phyloP scores from a whole-genome alignment of 768 basidiomycete species.

The Tylopilus plumbeoviolaceoides region DNA sequence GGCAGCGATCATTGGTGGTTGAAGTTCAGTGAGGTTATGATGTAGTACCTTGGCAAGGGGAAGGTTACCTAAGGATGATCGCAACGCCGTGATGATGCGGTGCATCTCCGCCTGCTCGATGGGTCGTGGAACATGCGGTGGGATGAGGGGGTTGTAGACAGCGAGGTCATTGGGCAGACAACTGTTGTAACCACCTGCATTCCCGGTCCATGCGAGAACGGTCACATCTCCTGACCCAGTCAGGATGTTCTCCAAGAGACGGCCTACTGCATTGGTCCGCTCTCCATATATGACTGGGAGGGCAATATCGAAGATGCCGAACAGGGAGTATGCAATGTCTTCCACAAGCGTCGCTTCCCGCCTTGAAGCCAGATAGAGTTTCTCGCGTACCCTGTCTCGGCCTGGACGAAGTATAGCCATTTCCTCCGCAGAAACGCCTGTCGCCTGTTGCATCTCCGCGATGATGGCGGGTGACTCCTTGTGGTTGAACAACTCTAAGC shows the following conservation, averaged over 20 bases:
- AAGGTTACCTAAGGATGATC: neutral
- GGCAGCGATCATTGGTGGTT: neutral
- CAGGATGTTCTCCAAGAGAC: neutral
- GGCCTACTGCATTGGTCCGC: neutral
- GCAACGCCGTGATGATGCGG: neutral
- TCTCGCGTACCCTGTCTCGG: neutral
- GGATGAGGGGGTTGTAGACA: neutral
- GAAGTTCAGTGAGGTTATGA: neutral
- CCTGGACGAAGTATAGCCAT: neutral
- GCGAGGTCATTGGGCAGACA: neutral
- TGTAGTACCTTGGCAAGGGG: neutral
- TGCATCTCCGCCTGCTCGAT: too few relatives aligned
- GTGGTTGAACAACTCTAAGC: neutral
- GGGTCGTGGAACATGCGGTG: neutral
- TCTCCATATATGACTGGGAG: conserved; percentile 16
- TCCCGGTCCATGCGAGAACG: neutral
- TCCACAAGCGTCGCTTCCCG: conserved; percentile 11
- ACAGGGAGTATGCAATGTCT: conserved; percentile 15
- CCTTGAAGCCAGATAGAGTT: conserved; percentile 9
- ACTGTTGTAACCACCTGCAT: neutral
- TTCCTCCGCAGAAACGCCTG: neutral
- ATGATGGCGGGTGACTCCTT: conserved; percentile 3
- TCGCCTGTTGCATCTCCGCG: neutral
- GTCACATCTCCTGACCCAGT: neutral
- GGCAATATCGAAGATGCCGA: conserved; percentile 10